phyloP scores from a whole-genome alignment of 257 asterid genomes.

The Nicotiana sylvestris region DNA sequence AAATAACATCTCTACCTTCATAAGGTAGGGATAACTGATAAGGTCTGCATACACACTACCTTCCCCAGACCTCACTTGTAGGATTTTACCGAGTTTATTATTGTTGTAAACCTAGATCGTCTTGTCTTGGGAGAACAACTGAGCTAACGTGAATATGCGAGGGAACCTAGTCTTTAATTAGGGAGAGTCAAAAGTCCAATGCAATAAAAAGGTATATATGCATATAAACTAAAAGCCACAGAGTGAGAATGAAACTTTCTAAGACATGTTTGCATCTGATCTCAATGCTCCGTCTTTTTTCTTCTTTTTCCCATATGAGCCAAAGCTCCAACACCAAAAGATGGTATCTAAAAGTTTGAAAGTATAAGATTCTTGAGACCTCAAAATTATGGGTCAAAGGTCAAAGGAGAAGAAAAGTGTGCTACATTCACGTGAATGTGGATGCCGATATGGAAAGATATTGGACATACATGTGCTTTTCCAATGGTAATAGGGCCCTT shows the following conservation, averaged over 20 bases:
- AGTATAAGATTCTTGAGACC: slow-evolving; percentile 7
- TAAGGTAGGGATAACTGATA: too few species aligned
- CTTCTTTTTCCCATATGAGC: background rate
- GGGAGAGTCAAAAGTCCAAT: background rate
- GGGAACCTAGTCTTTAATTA: background rate
- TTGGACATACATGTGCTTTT: background rate
- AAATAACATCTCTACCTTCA: too few species aligned
- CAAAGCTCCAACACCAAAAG: background rate
- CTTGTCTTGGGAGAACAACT: background rate
- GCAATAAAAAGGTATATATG: background rate
- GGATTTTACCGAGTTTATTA: too few species aligned
- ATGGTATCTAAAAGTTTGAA: background rate
- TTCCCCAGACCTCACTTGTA: too few species aligned
- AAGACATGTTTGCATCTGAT: background rate
- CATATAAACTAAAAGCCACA: background rate
- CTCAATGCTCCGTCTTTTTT: background rate
- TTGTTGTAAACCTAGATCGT: background rate
- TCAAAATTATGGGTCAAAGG: background rate
- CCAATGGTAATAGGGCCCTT: background rate
- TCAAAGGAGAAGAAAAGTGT: background rate
- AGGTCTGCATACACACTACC: too few species aligned
- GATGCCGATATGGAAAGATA: background rate
- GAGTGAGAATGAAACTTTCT: slow-evolving; percentile 6
- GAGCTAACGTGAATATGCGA: background rate
- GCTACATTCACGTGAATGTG: background rate